Conservation (phyloP, 176 grass and related monocot species). For the Elymus sibiricus region DNA sequence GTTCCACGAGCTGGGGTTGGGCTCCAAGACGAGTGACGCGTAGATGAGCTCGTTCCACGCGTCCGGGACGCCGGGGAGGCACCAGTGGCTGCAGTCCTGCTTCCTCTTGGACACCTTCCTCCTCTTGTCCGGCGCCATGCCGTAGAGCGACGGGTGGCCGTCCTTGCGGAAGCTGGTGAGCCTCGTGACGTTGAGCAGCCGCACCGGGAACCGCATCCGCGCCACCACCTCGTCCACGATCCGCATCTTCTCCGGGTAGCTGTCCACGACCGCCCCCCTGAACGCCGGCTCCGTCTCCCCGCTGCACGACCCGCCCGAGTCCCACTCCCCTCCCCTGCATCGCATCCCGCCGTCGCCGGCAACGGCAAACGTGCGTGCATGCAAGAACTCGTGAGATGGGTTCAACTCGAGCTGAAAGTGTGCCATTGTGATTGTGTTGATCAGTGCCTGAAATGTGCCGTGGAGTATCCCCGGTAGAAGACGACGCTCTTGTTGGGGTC, state of each 20-base stretch:
- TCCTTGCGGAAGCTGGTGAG: constrained; percentile 84
- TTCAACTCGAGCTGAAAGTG: background rate
- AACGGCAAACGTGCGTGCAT: no score
- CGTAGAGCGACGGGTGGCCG: constrained; percentile 74
- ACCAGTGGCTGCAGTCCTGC: constrained; percentile 98
- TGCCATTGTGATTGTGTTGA: no score
- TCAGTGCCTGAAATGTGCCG: constrained; percentile 75
- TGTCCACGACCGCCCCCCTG: constrained; percentile 51
- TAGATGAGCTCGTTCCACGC: constrained; percentile 96
- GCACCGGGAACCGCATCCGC: constrained; percentile 67
- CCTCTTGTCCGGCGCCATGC: constrained; percentile 18
- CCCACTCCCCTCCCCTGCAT: constrained; percentile 91
- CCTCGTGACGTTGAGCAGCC: constrained; percentile 71
- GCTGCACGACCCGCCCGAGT: constrained; percentile 88
- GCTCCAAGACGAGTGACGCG: constrained; percentile 48
- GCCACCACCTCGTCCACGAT: constrained; percentile 62
- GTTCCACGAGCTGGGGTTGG: background rate
- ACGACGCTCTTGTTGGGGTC: constrained; percentile 51
- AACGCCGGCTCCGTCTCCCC: constrained; percentile 65
- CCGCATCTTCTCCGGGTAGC: constrained; percentile 78
- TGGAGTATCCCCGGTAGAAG: constrained; percentile 94
- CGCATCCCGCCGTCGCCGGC: background rate
- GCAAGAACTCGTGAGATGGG: background rate
- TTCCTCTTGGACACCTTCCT: constrained; percentile 59
- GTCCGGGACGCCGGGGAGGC: constrained; percentile 84